Conservation (phyloP, 768 basidiomycete species). For the Termitomyces sp. region DNA sequence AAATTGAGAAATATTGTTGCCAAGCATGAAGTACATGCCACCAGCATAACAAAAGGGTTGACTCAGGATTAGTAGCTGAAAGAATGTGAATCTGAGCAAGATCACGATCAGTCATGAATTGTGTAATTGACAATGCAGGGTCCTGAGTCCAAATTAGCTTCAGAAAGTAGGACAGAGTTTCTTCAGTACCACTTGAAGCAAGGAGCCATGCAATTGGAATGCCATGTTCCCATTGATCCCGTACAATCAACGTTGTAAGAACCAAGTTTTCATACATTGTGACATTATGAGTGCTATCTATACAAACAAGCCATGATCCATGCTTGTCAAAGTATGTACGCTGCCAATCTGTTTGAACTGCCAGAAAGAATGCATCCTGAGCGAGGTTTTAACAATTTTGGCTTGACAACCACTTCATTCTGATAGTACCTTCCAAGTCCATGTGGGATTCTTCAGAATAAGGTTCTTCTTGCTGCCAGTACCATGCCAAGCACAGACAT, state of each 20-base stretch:
- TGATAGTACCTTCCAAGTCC: background rate
- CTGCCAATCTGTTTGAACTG: background rate
- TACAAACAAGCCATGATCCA: background rate
- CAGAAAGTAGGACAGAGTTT: background rate
- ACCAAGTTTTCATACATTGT: background rate
- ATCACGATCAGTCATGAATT: background rate
- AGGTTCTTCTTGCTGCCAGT: too few species aligned
- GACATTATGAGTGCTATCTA: background rate
- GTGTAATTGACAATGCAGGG: background rate
- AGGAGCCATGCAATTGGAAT: background rate
- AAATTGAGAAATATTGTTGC: constrained; percentile 21
- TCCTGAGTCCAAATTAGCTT: background rate
- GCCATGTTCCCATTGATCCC: background rate
- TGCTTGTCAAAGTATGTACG: background rate
- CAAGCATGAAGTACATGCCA: constrained; percentile 29
- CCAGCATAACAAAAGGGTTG: constrained; percentile 20
- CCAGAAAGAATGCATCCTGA: background rate
- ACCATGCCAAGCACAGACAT: background rate
- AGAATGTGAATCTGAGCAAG: background rate
- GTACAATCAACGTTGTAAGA: background rate
- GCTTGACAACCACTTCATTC: background rate
- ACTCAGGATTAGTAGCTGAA: background rate
- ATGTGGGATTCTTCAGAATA: background rate
- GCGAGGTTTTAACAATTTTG: background rate
- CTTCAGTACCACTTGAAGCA: background rate